A percentile compares a stretch with the other conserved stretches of the same genome.
These are phyloP conservation scores for Trichoderma simmonsii DNA, from an alignment of 2,329 filamentous ascomycete species.

Conservation along the genomic window DNA sequence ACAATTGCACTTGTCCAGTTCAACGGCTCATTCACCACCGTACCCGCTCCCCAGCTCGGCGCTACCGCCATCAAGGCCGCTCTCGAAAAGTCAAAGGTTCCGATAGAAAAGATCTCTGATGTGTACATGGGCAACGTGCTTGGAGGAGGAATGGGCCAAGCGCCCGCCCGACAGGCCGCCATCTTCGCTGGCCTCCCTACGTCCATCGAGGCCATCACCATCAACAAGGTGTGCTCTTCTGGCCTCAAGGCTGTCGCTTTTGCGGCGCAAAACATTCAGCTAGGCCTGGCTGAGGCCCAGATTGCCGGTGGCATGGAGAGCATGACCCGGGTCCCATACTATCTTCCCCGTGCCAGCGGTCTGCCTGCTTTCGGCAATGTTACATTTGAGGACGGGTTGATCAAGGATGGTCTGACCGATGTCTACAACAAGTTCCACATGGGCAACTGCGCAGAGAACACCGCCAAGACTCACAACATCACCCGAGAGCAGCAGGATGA, in stretches of 20 bases:
- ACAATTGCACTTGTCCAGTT: conserved; percentile 56
- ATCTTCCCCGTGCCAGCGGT: conserved; percentile 76
- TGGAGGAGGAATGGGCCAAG: conserved; percentile 78
- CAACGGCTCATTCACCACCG: conserved; percentile 83
- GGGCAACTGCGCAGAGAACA: conserved; percentile 95
- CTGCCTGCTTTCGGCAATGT: conserved; percentile 84
- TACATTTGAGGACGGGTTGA: conserved; percentile 83
- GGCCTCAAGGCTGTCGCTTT: conserved; percentile 89
- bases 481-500: conserved; percentile 84
- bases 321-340: conserved; percentile 93
- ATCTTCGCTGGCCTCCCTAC: conserved; percentile 82
- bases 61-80: conserved; percentile 90
- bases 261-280: conserved; percentile 90
- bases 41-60: conserved; percentile 84
- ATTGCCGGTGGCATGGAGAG: conserved; percentile 97
- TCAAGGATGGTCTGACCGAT: conserved; percentile 93
- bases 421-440: conserved; percentile 97
- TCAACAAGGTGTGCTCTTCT: conserved; percentile 98
- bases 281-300: conserved; percentile 83
- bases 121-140: conserved; percentile 98
- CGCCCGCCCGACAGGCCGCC: conserved; percentile 84
- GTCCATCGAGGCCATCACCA: conserved; percentile 81
- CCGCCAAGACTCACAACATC: conserved; percentile 81
- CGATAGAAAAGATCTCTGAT: conserved; percentile 76
- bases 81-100: conserved; percentile 79